These are phyloP conservation scores for Cryptococcus hybrid DNA, from an alignment of 1,284 basidiomycete genomes.

Conservation along the genomic window DNA sequence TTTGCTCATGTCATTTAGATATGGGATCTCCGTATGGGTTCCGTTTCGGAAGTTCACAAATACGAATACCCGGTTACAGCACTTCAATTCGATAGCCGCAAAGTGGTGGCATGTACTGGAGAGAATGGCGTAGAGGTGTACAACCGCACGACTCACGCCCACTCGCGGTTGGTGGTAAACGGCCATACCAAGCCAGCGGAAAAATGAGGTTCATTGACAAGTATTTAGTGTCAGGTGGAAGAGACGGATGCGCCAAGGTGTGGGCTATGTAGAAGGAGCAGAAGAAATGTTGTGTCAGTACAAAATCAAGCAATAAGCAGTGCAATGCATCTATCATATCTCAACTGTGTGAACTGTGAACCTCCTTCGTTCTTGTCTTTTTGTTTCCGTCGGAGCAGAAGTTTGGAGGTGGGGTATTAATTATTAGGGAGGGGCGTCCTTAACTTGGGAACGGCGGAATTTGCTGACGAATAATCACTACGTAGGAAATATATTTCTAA, in stretches of 20 bases:
- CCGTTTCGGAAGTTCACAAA: constrained; percentile 80
- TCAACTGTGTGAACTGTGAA: not conserved
- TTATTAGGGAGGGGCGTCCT: too few relatives aligned
- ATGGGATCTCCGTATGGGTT: constrained; percentile 94
- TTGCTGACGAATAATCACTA: too few relatives aligned
- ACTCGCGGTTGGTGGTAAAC: constrained; percentile 78
- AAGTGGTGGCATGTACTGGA: constrained; percentile 89
- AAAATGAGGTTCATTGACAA: constrained; percentile 67
- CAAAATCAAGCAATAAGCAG: too few relatives aligned
- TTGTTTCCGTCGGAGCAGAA: too few relatives aligned
- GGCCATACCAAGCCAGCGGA: constrained; percentile 92
- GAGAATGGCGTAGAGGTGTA: constrained; percentile 93
- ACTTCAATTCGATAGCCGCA: constrained; percentile 92
- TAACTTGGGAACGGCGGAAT: too few relatives aligned
- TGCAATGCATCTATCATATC: not conserved
- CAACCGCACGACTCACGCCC: constrained; percentile 91
- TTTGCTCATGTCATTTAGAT: constrained; percentile 57
- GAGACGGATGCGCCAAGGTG: constrained; percentile 85
- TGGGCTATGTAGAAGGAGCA: constrained; percentile 73
- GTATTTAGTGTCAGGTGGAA: constrained; percentile 87
- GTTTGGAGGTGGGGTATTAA: too few relatives aligned
- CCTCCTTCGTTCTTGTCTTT: too few relatives aligned
- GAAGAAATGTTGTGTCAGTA: too few relatives aligned
- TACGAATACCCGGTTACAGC: constrained; percentile 90
- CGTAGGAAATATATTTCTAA: too few relatives aligned